phyloP scores from a whole-genome alignment of 2,329 filamentous ascomycete species.

The Claviceps sp. region DNA sequence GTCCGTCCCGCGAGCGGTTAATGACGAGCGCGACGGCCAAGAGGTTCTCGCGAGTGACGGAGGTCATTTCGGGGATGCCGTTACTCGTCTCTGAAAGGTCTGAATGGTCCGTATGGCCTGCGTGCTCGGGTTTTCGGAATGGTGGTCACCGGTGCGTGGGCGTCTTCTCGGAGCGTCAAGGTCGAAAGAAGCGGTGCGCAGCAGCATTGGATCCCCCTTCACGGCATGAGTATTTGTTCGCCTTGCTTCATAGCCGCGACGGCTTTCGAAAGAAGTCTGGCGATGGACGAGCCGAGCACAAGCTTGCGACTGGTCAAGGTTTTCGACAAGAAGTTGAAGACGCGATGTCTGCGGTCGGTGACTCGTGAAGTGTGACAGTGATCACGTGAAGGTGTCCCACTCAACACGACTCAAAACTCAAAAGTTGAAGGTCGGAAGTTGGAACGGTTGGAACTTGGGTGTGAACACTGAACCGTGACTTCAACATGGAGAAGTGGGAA shows the following conservation, averaged over 20 bases:
- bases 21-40: constrained; percentile 63
- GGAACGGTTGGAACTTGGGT: no score
- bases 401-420: no score
- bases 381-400: no score
- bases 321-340: background rate
- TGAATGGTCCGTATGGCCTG: background rate
- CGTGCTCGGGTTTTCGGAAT: background rate
- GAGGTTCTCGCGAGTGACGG: constrained; percentile 40
- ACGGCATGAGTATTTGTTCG: background rate
- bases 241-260: background rate
- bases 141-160: background rate
- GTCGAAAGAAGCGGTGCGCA: no score
- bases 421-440: no score
- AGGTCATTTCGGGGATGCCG: constrained; percentile 25
- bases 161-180: no score
- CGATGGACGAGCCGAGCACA: background rate
- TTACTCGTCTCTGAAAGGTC: background rate
- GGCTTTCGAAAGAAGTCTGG: background rate
- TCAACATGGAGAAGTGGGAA: no score
- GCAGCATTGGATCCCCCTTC: background rate
- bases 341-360: background rate
- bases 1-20: constrained; percentile 62
- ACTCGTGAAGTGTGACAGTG: no score
- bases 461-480: no score
- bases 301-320: no score